Conservation (phyloP, 192 early-diverging fungal species). For the Backusella mclennaniae region DNA sequence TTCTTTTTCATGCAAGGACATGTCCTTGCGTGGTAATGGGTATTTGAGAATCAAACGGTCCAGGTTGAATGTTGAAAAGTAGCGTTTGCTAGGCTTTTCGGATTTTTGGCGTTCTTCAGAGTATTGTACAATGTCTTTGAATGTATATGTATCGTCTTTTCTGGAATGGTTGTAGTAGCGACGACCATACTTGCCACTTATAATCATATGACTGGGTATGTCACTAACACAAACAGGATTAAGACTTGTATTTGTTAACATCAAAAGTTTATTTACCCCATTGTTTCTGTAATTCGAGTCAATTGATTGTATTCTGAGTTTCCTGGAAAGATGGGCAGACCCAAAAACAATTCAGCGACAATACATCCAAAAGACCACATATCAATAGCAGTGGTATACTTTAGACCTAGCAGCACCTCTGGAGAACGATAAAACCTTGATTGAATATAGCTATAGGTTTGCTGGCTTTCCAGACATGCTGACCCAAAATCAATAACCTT, state of each 20-base stretch:
- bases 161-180: conserved; percentile 76
- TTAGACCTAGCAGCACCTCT: conserved; percentile 91
- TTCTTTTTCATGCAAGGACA: neutral
- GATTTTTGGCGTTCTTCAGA: conserved; percentile 8
- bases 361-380: conserved; percentile 99
- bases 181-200: conserved; percentile 78
- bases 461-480: conserved; percentile 89
- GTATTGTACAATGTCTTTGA: conserved; percentile 14
- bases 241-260: neutral
- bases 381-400: conserved; percentile 92
- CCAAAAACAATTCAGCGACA: conserved; percentile 94
- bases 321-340: conserved; percentile 95
- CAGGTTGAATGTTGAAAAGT: conserved; percentile 15
- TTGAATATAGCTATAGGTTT: conserved; percentile 97
- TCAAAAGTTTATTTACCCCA: conserved; percentile 58
- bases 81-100: conserved; percentile 22
- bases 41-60: conserved; percentile 9
- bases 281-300: conserved; percentile 85
- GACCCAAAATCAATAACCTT: conserved; percentile 99
- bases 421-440: conserved; percentile 96
- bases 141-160: conserved; percentile 9
- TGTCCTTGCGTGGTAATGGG: neutral
- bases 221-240: neutral
- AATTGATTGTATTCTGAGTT: conserved; percentile 97
- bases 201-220: conserved; percentile 34